Evolutionary conservation across 106 monocot genomes (phyloP).

Genomic region (Dioscorea zingiberensis): DNA sequence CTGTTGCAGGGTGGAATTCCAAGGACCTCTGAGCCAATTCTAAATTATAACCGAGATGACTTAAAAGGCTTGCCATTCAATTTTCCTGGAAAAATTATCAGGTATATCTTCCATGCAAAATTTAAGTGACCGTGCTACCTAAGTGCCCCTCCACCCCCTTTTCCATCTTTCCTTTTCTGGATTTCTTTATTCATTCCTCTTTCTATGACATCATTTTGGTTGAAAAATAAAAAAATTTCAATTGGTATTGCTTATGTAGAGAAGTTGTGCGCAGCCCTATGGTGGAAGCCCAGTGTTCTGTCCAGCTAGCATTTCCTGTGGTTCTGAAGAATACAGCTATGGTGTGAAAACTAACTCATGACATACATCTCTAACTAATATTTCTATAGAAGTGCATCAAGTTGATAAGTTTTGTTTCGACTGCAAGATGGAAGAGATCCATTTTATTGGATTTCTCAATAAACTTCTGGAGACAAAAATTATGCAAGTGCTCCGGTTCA

Average conservation of each 20-base stretch:
- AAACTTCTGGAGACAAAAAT: slow-evolving; percentile 96
- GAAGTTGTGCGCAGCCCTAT: slow-evolving; percentile 95
- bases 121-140: not conserved
- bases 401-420: too few relatives aligned
- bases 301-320: slow-evolving; percentile 96
- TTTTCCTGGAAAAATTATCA: slow-evolving; percentile 80
- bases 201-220: too few relatives aligned
- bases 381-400: too few relatives aligned
- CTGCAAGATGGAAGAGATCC: slow-evolving; percentile 89
- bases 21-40: slow-evolving; percentile 44
- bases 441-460: slow-evolving; percentile 91
- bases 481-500: slow-evolving; percentile 98
- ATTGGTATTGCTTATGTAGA: slow-evolving; percentile 31
- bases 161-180: too few relatives aligned
- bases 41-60: slow-evolving; percentile 83
- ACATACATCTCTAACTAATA: not conserved
- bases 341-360: slow-evolving; percentile 21
- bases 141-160: too few relatives aligned
- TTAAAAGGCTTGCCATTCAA: slow-evolving; percentile 91
- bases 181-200: too few relatives aligned
- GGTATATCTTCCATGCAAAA: slow-evolving; percentile 24
- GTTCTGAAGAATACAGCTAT: slow-evolving; percentile 73
- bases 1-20: slow-evolving; percentile 91
- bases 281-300: slow-evolving; percentile 99
- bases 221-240: not conserved